Percentiles rank a stretch among this genome's conserved stretches.
These are phyloP conservation scores for Talaromyces sp. DNA, from an alignment of 2,329 filamentous ascomycete species.

Conservation along the genomic window DNA sequence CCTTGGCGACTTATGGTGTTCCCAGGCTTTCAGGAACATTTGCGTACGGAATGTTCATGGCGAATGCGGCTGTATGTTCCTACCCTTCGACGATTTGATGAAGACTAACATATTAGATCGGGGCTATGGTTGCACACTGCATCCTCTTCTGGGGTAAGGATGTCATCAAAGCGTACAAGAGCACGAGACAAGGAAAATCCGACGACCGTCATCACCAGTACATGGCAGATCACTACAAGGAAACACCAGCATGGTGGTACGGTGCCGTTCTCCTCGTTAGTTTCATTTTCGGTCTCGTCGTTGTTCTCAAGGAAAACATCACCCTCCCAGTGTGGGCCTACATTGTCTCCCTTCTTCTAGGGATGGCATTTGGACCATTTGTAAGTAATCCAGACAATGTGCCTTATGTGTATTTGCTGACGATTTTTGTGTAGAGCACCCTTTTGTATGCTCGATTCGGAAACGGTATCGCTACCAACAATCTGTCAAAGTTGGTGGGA, in stretches of 20 bases:
- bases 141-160: conserved; percentile 58
- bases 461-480: conserved; percentile 60
- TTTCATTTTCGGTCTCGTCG: conserved; percentile 31
- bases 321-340: conserved; percentile 36
- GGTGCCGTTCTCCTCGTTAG: conserved; percentile 28
- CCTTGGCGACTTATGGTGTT: conserved; percentile 46
- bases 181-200: conserved; percentile 44
- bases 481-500: conserved; percentile 58
- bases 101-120: conserved; percentile 47
- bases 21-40: conserved; percentile 53
- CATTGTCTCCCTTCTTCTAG: conserved; percentile 31
- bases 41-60: conserved; percentile 56
- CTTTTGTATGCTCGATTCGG: conserved; percentile 55
- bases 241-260: conserved; percentile 44
- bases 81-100: too few relatives aligned
- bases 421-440: conserved; percentile 42
- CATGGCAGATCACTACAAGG: conserved; percentile 56
- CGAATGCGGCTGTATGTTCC: conserved; percentile 58
- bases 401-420: neutral
- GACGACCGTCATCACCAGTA: conserved; percentile 55
- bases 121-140: conserved; percentile 54
- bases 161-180: conserved; percentile 50
- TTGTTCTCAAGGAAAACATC: conserved; percentile 34
- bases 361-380: conserved; percentile 28
- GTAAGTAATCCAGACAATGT: conserved; percentile 21